Evolutionary conservation across 2,329 filamentous ascomycete species (phyloP).

Genomic region (Thelonectria rubi): DNA sequence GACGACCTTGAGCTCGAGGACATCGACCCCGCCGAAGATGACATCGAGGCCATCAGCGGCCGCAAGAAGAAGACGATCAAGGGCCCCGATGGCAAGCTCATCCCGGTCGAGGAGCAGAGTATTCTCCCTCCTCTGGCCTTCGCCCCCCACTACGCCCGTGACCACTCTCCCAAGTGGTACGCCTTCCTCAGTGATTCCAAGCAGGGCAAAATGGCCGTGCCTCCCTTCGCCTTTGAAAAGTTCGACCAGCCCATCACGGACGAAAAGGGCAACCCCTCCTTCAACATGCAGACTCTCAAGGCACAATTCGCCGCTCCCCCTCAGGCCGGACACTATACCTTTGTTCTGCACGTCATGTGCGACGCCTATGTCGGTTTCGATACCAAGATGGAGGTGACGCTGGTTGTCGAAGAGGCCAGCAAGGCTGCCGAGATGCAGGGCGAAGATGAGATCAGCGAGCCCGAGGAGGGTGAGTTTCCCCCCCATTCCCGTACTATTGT

Average conservation of each 20-base stretch:
- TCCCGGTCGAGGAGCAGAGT: conserved; percentile 67
- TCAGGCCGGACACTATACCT: conserved; percentile 90
- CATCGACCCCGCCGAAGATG: conserved; percentile 90
- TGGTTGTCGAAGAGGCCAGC: conserved; percentile 87
- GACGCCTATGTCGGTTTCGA: conserved; percentile 97
- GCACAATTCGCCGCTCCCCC: conserved; percentile 96
- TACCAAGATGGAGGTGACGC: conserved; percentile 86
- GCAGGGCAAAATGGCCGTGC: conserved; percentile 94
- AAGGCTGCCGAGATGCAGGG: conserved; percentile 82
- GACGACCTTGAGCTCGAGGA: conserved; percentile 86
- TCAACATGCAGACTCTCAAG: conserved; percentile 94
- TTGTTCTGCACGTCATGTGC: conserved; percentile 91
- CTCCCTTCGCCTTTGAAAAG: conserved; percentile 91
- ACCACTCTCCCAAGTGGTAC: conserved; percentile 91
- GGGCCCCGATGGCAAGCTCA: conserved; percentile 65
- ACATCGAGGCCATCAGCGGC: conserved; percentile 84
- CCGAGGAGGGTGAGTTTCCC: conserved; percentile 83
- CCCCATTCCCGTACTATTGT: neutral
- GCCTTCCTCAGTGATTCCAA: conserved; percentile 94
- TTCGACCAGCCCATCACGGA: conserved; percentile 92
- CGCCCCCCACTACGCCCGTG: conserved; percentile 88
- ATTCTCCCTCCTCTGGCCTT: conserved; percentile 86
- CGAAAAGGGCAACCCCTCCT: conserved; percentile 84
- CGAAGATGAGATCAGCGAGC: conserved; percentile 96
- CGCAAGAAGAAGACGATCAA: conserved; percentile 76